Percentiles rank a stretch among this genome's conserved stretches.
Conservation (phyloP, 495 filamentous ascomycete species). For the Xylaria longipes region DNA sequence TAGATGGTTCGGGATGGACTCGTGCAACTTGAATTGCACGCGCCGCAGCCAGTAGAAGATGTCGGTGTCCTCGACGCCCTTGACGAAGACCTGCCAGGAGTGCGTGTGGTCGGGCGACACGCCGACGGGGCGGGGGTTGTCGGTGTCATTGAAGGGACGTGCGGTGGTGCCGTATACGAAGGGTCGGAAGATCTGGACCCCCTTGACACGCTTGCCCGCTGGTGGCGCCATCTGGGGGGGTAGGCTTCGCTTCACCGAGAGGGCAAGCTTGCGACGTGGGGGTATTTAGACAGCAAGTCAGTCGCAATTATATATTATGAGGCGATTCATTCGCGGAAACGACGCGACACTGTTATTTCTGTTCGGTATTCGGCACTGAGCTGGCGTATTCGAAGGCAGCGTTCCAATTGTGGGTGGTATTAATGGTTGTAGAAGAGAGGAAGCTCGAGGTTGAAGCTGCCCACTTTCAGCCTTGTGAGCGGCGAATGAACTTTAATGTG, state of each 20-base stretch:
- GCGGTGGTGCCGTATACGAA: slow-evolving; percentile 86
- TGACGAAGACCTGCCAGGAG: slow-evolving; percentile 92
- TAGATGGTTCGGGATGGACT: slow-evolving; percentile 87
- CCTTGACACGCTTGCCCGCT: slow-evolving; percentile 66
- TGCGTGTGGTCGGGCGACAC: slow-evolving; percentile 90
- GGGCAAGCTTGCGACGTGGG: background rate
- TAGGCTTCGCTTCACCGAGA: background rate
- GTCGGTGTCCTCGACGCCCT: slow-evolving; percentile 81
- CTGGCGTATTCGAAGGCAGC: background rate
- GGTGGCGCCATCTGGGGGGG: slow-evolving; percentile 55
- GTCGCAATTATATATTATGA: background rate
- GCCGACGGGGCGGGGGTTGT: slow-evolving; percentile 64
- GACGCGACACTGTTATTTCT: background rate
- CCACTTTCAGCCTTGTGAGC: background rate
- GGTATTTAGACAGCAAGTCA: background rate
- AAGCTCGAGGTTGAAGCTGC: background rate
- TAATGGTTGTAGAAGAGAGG: background rate
- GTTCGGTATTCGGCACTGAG: background rate
- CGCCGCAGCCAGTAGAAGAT: slow-evolving; percentile 96
- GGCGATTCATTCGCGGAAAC: background rate
- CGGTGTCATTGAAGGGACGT: slow-evolving; percentile 67
- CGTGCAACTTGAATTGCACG: slow-evolving; percentile 96
- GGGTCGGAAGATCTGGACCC: slow-evolving; percentile 75
- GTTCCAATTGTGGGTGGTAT: background rate
- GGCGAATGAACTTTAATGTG: slow-evolving; percentile 18